Evolutionary conservation across 352 stramenopile genomes (phyloP), one percentile per base, ranked within the genome.

Genomic region (Pythium inflatum): DNA sequence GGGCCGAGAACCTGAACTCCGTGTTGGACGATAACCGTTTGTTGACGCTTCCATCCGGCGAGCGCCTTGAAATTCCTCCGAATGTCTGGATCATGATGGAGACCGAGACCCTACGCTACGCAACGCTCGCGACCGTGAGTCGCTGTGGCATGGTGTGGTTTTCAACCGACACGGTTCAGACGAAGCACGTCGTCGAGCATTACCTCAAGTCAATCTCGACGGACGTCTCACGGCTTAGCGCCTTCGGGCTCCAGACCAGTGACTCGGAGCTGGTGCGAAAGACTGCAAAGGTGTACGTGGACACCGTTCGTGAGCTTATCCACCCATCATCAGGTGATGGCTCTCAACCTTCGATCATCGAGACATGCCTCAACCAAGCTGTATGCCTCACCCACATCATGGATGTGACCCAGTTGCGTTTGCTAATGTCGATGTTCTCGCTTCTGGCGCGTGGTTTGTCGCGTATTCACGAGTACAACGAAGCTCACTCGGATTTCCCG

Each of bases 71-170:
- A 68, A 98, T 99, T 54, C 97, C 98, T 18, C 78, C 93, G 4
- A 99, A 99, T 75, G 96, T 99, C n/a, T 97, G 97, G 77, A 99
- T 99, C 70, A 98, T 99, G 77, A 98, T 99, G 73, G 98, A 99
- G 82, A 99, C 99, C 3, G 98, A 99, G 64, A 99, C 93, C 53
- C 80, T 99, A 25, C 90, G 93, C 25, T 98, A 99, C 69, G 98
- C 98, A 11, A 99, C 98, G 27, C 89, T 98, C 18, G 98, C 98
- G 41, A 99, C 98, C n/a, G 98, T 99, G 41, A 99, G 91, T 89
- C 95, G 98, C 55, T 99, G 98, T 74, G 98, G 98, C 25, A 99
- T 99, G 97, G 93, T 99, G 31, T 99, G 97, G 97, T 99, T 99
- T 73, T 98, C 94, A 31, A 83, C 96, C 31, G 97, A 99, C 50